A percentile compares a stretch with the other conserved stretches of the same genome.
Conservation (phyloP, 2,329 filamentous ascomycete species). For the Diplodia scrobiculata region DNA sequence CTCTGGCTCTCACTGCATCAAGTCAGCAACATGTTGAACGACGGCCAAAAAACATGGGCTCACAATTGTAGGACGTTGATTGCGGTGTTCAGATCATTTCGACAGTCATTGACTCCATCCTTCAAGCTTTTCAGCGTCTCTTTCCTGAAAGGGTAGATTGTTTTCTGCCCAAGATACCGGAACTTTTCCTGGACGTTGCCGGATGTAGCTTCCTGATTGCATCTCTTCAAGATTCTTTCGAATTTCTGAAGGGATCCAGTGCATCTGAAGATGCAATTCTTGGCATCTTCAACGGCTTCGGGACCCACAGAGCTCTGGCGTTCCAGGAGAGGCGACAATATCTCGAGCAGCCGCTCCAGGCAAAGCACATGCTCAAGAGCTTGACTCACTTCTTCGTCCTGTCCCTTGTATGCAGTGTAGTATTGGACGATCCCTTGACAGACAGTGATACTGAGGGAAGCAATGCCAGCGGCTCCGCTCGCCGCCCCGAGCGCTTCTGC, state of each 20-base stretch:
- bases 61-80: background rate
- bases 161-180: background rate
- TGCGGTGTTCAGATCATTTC: background rate
- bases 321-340: background rate
- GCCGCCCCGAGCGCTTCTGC: constrained; percentile 27
- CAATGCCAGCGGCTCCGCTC: constrained; percentile 30
- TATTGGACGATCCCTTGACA: constrained; percentile 31
- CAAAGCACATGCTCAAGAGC: background rate
- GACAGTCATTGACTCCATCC: background rate
- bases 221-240: background rate
- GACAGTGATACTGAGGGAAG: constrained; percentile 30
- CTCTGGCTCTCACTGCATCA: no score
- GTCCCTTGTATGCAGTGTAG: constrained; percentile 20
- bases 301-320: background rate
- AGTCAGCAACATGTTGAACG: no score
- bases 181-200: background rate
- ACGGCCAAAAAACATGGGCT: background rate
- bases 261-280: background rate
- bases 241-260: background rate
- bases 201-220: background rate
- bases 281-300: background rate
- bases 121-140: background rate
- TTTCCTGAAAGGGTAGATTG: background rate
- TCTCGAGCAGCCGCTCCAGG: background rate
- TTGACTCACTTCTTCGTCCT: background rate